Conservation (phyloP, 2,329 filamentous ascomycete genomes). For the Monilinia fructicola region DNA sequence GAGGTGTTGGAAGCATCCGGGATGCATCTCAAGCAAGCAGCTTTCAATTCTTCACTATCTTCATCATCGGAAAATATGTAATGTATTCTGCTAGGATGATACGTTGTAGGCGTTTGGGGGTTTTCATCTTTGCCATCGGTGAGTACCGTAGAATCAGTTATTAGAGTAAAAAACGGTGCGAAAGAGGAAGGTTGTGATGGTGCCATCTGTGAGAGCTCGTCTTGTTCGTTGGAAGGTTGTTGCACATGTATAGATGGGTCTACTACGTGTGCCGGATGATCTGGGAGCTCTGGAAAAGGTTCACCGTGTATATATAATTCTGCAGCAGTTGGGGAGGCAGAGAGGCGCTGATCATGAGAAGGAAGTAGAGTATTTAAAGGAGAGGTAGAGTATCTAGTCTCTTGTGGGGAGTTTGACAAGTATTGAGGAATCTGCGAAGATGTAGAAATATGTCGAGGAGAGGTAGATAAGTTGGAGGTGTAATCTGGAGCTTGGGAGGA, state of each 20-base stretch:
- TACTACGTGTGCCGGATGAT: background rate
- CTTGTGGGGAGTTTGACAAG: constrained; percentile 11
- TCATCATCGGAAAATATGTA: constrained; percentile 96
- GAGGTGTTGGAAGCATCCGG: background rate
- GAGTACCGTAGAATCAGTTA: constrained; percentile 63
- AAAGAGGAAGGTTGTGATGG: constrained; percentile 46
- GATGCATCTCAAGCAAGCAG: constrained; percentile 51
- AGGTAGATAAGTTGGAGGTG: background rate
- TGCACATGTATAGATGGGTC: constrained; percentile 15
- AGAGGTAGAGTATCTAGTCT: constrained; percentile 2
- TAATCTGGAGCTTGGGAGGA: constrained; percentile 9
- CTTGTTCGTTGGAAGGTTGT: constrained; percentile 13
- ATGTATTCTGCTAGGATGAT: constrained; percentile 76
- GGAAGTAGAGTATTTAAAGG: background rate
- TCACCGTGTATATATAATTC: constrained; percentile 13
- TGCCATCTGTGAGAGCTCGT: constrained; percentile 2
- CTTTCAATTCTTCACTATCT: constrained; percentile 66
- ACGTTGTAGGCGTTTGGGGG: constrained; percentile 62
- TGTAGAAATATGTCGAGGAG: background rate
- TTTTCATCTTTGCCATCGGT: background rate
- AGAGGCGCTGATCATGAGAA: background rate
- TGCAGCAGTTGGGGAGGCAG: constrained; percentile 5
- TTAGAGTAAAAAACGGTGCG: constrained; percentile 79
- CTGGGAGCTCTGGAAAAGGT: constrained; percentile 13
- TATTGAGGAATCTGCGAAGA: background rate